These are phyloP conservation scores for Lepiota brunneoincarnata DNA, from an alignment of 768 basidiomycete genomes.

Conservation along the genomic window DNA sequence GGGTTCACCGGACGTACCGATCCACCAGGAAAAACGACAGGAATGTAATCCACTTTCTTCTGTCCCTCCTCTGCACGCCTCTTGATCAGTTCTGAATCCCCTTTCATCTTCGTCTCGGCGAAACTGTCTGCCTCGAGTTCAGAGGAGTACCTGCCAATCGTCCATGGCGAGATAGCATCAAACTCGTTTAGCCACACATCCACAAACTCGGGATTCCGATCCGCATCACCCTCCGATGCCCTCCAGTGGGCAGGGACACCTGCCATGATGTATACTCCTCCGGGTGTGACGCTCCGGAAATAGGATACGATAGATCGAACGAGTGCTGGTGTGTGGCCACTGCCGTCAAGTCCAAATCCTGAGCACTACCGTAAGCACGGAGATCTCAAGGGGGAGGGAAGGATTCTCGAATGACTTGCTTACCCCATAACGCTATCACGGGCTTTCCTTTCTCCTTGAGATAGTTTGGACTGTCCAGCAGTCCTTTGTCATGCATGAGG, in stretches of 20 bases:
- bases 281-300: constrained; percentile 61
- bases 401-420: not conserved
- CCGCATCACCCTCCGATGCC: constrained; percentile 65
- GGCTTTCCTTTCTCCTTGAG: constrained; percentile 66
- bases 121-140: constrained; percentile 63
- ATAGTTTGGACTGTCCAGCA: constrained; percentile 73
- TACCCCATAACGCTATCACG: constrained; percentile 76
- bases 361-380: not conserved
- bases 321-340: constrained; percentile 59
- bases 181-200: constrained; percentile 75
- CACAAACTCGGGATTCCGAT: constrained; percentile 62
- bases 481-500: constrained; percentile 54
- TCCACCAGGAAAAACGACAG: constrained; percentile 78
- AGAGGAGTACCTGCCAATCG: constrained; percentile 65
- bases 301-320: constrained; percentile 53
- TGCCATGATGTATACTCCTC: constrained; percentile 72
- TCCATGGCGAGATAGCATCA: constrained; percentile 83
- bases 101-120: constrained; percentile 58
- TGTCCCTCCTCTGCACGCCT: constrained; percentile 40
- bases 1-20: constrained; percentile 52
- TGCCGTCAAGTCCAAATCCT: constrained; percentile 70
- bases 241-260: constrained; percentile 78
- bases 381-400: not conserved
- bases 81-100: constrained; percentile 60
- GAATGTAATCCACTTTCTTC: constrained; percentile 75